These are phyloP conservation scores for Trypanosomatidae sp. DNA, from an alignment of 208 protist genomes.

Conservation along the genomic window DNA sequence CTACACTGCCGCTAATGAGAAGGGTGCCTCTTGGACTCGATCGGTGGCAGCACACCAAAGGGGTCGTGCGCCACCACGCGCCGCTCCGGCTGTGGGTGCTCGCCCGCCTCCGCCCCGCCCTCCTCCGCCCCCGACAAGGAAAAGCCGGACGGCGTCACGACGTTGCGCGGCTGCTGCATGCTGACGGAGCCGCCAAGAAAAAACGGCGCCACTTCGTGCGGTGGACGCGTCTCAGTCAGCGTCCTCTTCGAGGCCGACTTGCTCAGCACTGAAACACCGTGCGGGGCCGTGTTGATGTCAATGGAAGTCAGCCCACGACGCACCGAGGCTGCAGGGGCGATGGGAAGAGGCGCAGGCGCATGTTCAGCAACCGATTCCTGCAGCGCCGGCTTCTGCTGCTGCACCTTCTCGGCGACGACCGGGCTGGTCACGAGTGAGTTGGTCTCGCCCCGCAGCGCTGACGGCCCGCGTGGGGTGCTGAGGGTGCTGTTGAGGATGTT, in stretches of 20 bases:
- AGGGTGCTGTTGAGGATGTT: slow-evolving; percentile 41
- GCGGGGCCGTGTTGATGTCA: slow-evolving; percentile 8
- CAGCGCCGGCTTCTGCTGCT: too few species aligned
- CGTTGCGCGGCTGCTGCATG: slow-evolving; percentile 2
- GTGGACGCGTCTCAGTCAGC: too few species aligned
- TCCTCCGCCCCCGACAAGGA: slow-evolving; percentile 10
- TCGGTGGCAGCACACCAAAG: slow-evolving; percentile 23
- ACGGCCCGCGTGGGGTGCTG: slow-evolving; percentile 20
- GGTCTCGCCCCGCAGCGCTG: slow-evolving; percentile 13
- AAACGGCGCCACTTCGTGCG: too few species aligned
- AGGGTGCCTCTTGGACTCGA: slow-evolving; percentile 10
- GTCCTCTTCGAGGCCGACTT: slow-evolving; percentile 5
- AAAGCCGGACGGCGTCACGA: slow-evolving; percentile 11
- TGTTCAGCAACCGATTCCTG: too few species aligned
- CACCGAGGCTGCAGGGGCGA: background rate
- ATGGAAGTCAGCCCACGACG: slow-evolving; percentile 16
- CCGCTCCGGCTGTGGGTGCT: slow-evolving; percentile 14
- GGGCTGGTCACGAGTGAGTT: background rate
- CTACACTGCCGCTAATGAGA: background rate
- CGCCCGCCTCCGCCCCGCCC: background rate
- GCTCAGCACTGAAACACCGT: background rate
- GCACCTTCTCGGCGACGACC: background rate
- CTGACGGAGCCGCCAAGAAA: slow-evolving; percentile 4
- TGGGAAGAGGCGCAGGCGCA: too few species aligned
- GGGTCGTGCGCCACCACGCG: slow-evolving; percentile 12